These are phyloP conservation scores for Paramecium biaurelia DNA, from an alignment of 73 alveolate genomes.

Conservation along the genomic window DNA sequence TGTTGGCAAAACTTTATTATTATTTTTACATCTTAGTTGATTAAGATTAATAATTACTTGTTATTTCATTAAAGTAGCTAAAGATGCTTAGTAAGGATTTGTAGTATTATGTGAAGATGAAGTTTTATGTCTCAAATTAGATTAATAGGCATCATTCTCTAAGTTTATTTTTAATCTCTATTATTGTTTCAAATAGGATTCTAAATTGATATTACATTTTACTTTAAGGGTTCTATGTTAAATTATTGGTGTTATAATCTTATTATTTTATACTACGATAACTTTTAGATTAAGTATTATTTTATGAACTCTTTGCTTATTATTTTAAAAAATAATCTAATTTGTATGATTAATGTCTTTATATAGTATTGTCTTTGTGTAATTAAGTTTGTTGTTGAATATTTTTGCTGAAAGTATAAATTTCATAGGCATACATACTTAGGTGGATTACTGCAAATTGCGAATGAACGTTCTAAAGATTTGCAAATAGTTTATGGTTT, in stretches of 20 bases:
- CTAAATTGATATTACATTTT: neutral
- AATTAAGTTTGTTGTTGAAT: neutral
- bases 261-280: neutral
- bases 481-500: conserved; percentile 41
- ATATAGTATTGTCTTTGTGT: neutral
- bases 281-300: neutral
- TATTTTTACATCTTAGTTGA: neutral
- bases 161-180: neutral
- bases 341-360: neutral
- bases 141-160: conserved; percentile 9
- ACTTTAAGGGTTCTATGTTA: neutral
- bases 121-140: conserved; percentile 24
- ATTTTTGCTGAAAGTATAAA: neutral
- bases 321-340: neutral
- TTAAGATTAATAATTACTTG: neutral
- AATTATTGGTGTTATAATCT: neutral
- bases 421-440: neutral
- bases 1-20: neutral
- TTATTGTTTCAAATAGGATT: neutral
- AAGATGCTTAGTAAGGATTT: neutral
- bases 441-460: conserved; percentile 15
- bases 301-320: neutral
- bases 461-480: conserved; percentile 4
- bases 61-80: conserved; percentile 10
- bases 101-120: conserved; percentile 27